phyloP scores from a whole-genome alignment of 257 asterid genomes.

The Scutellaria barbata region DNA sequence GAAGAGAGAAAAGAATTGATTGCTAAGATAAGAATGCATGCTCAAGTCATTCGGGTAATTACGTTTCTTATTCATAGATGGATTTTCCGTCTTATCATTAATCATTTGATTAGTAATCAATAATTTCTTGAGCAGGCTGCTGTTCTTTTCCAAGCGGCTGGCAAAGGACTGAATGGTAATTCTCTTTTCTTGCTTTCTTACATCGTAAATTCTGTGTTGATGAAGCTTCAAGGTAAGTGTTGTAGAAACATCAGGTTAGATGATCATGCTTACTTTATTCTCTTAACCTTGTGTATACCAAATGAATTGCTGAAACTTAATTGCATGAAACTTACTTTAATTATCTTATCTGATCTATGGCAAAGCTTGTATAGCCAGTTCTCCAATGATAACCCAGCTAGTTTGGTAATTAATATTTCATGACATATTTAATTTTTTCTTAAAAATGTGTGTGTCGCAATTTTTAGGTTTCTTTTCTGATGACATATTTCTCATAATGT shows the following conservation, averaged over 20 bases:
- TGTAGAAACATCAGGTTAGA: not conserved
- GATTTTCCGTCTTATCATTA: conserved; percentile 12
- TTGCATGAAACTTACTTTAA: not conserved
- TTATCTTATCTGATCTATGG: not conserved
- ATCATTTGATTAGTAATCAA: conserved; percentile 34
- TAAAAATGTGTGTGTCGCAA: not conserved
- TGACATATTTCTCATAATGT: not conserved
- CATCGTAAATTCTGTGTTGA: conserved; percentile 10
- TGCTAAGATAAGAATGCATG: conserved; percentile 83
- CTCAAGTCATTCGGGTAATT: conserved; percentile 90
- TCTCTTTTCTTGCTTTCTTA: conserved; percentile 27
- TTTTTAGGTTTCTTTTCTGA: conserved; percentile 10
- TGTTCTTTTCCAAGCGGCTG: conserved; percentile 79
- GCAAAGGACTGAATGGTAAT: conserved; percentile 58
- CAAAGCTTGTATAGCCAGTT: conserved; percentile 22
- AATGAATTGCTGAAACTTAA: not conserved
- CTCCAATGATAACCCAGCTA: not conserved
- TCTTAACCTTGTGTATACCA: conserved; percentile 20
- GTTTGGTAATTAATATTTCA: not conserved
- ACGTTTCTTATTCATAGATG: conserved; percentile 30
- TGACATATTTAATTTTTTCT: conserved; percentile 19
- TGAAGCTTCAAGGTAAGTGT: conserved; percentile 13
- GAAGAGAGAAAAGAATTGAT: conserved; percentile 80
- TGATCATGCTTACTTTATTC: not conserved
- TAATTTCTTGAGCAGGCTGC: conserved; percentile 75